Conservation (phyloP, 139 green algal species). For the Chlamydomonas asymmetrica region DNA sequence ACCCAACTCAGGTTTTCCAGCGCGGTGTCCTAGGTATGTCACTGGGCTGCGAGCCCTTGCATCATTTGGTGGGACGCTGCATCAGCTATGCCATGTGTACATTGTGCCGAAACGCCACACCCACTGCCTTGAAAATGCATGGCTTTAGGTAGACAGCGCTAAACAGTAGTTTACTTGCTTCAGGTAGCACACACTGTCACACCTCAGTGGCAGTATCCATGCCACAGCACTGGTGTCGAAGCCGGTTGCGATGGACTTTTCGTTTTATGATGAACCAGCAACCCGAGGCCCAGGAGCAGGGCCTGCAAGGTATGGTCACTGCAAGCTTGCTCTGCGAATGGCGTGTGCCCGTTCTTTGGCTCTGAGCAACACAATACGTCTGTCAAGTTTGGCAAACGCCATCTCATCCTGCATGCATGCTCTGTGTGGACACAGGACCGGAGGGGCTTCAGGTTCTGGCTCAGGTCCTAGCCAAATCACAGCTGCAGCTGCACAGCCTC, state of each 20-base stretch:
- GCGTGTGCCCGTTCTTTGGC: too few relatives aligned
- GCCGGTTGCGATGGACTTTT: background rate
- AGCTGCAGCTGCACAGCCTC: background rate
- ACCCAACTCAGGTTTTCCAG: too few relatives aligned
- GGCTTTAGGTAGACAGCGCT: background rate
- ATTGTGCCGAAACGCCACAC: background rate
- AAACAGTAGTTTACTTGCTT: background rate
- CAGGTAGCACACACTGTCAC: too few relatives aligned
- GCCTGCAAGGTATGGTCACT: too few relatives aligned
- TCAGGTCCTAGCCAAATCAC: background rate
- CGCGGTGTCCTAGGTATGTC: too few relatives aligned
- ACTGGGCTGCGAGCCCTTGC: too few relatives aligned
- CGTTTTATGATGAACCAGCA: background rate
- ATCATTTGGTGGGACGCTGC: too few relatives aligned
- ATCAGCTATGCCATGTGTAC: background rate
- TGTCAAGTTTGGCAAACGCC: too few relatives aligned
- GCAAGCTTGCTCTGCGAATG: too few relatives aligned
- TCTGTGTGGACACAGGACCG: too few relatives aligned
- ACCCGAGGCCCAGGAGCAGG: background rate
- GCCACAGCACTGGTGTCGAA: background rate
- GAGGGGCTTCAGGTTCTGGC: constrained; percentile 22
- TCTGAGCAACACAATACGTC: too few relatives aligned
- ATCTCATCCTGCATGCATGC: background rate
- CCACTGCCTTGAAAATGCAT: background rate
- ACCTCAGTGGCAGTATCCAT: too few relatives aligned